Evolutionary conservation across 2,329 filamentous ascomycete species (phyloP), one percentile per base, ranked within the genome.

Genomic region (Helminthosporium solani): DNA sequence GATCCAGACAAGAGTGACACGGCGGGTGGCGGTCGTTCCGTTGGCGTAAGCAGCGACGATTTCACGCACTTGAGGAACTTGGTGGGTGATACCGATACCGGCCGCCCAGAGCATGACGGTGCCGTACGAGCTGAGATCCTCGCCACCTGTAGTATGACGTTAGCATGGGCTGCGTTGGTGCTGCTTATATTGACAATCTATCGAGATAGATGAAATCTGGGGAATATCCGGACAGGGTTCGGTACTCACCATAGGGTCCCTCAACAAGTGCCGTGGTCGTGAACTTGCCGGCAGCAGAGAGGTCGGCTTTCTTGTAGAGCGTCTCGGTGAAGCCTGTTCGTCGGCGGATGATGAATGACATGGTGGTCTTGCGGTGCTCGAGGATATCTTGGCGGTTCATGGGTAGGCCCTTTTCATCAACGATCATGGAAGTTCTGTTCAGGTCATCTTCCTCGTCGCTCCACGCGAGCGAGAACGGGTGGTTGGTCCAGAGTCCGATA

Each of bases 41-140:
- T 88, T 72, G 75, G 77, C 76, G 76, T 82, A 62, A 70, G 75
- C 71, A 39, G 69, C 68, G 33, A 78, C 74, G 15, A 78, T 71
- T 47, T 94, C 86, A 44, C 84, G 85, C 7, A 96, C 80, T 68
- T 95, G 95, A 27, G 90, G 88, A 23, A 97, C 82, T 67, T 95
- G 90, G 69, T 97, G 92, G 1, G 92, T 96, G 72, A 99, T 97
- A 52, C 94, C 94, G 4, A 94, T 90, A 46, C 92, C 89, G 46
- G 90, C 91, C 11, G 92, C 91, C 65, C 96, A 90, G 46, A 99
- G 85, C 53, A 99, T 82, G 35, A 86, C 84, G 34, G 95, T 94
- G 31, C 94, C 92, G 70, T 96, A 97, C 7, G 91, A 96, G 70
- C 90, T 85, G 54, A 97, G 84, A 50, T 84, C 84, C 71, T 96